Evolutionary conservation across 2,329 filamentous ascomycete genomes (phyloP).

Genomic region (Sporothrix mexicana): DNA sequence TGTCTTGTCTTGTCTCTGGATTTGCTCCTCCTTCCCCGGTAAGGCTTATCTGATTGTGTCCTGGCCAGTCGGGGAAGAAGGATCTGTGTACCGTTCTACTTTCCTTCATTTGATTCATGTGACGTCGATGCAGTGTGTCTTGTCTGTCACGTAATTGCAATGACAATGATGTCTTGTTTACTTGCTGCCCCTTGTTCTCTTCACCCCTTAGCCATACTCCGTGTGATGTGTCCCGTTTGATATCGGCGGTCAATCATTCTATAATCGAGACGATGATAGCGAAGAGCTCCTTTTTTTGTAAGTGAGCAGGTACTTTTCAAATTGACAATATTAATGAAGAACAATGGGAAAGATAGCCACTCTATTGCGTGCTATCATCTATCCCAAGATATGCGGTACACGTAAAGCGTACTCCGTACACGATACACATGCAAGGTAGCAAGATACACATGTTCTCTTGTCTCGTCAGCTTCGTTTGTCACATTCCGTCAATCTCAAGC

Average conservation of each 20-base stretch:
- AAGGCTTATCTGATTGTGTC: constrained; percentile 15
- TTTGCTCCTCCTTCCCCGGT: not conserved
- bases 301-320: not conserved
- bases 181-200: not conserved
- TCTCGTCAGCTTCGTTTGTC: not conserved
- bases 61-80: constrained; percentile 2
- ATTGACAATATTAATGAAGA: not conserved
- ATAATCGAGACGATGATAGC: not conserved
- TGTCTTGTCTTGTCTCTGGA: not conserved
- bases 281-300: not conserved
- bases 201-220: not conserved
- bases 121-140: not conserved
- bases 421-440: too few relatives aligned
- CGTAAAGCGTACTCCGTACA: too few relatives aligned
- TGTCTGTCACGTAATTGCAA: constrained; percentile 24
- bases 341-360: constrained; percentile 6
- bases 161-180: constrained; percentile 4
- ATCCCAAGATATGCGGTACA: not conserved
- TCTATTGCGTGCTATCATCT: not conserved
- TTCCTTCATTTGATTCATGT: constrained; percentile 3
- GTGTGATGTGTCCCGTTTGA: not conserved
- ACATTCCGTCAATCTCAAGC: not conserved
- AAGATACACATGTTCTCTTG: not conserved
- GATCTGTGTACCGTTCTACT: not conserved
- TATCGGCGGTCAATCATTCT: constrained; percentile 1